phyloP scores from a whole-genome alignment of 345 rosid genomes.

The Eutrema japonicum region DNA sequence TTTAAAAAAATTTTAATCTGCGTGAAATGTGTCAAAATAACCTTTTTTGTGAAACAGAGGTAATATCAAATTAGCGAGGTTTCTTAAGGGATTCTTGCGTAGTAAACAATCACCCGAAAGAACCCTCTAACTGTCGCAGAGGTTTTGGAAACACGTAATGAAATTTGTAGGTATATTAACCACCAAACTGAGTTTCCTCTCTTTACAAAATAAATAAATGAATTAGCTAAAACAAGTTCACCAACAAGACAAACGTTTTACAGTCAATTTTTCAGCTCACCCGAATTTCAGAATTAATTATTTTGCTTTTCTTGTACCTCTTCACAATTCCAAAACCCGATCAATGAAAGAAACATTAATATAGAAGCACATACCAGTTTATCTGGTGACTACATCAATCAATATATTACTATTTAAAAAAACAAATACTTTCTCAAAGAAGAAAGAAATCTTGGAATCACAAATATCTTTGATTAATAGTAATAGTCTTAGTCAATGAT shows the following conservation, averaged over 20 bases:
- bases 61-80: background rate
- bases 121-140: background rate
- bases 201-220: background rate
- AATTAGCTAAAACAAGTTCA: slow-evolving; percentile 46
- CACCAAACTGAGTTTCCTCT: slow-evolving; percentile 34
- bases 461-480: slow-evolving; percentile 16
- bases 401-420: background rate
- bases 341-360: slow-evolving; percentile 4
- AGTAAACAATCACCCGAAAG: background rate
- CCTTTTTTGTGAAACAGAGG: too few relatives aligned
- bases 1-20: too few relatives aligned
- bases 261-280: slow-evolving; percentile 46
- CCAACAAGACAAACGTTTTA: slow-evolving; percentile 39
- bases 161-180: slow-evolving; percentile 38
- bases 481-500: slow-evolving; percentile 15
- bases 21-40: too few relatives aligned
- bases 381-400: too few relatives aligned
- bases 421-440: background rate
- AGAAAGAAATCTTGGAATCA: slow-evolving; percentile 1
- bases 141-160: slow-evolving; percentile 12
- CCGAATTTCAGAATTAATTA: slow-evolving; percentile 18
- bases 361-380: too few relatives aligned
- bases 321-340: slow-evolving; percentile 3
- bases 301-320: slow-evolving; percentile 18
- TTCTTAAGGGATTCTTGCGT: background rate